Base-by-base conservation (phyloP, 2,329 filamentous ascomycete species). In the Aspergillus sp. region DNA sequence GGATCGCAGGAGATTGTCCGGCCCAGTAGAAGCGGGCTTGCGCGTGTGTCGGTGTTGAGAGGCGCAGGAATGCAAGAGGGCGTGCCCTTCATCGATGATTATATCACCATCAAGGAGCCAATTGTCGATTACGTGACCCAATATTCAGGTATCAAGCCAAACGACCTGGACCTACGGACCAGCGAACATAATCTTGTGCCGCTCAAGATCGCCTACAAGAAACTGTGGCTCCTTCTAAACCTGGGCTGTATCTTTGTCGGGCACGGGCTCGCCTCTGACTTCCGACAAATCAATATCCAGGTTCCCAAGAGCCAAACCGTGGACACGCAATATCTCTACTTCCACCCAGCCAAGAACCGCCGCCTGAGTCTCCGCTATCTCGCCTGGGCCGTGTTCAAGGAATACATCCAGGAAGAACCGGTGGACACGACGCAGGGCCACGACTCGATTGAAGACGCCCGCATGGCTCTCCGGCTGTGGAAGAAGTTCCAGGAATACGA, bases 281-380 rank as follows among this genome's bases (percentile, higher is more conserved):
- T 98, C 71, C 88, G 93, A 45, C 94, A 94, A 47, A 94, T 95
- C 69, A 98, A 98, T 66, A 96, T 98, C 47, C 88, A 96, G 64
- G 86, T 98, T 0, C 93, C 94, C 1, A 87, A 85, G 62, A 69
- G 80, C 3, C 93, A 98, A 65, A 85, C 95, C 33, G 88, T 98
- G 46, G 93, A 98, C 68, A 98, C 94, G 0, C 89, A 90, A 55
- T 85, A 94, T 53, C 76, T 95, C 1, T 97, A 94, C 72, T 94
- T 86, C 68, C 82, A 94, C 48, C 82, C 85, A 47, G 77, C 80
- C 10, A 84, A 88, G 30, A 79, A 88, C 45, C 82, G 94, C n/a
- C 93, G 90, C 62, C 79, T 98, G 2, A 93, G 86, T 5, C 76
- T 98, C 19, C 86, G 91, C 29, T 97, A 96, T 64, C 72, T 98